A percentile compares a stretch with the other conserved stretches of the same genome.
phyloP scores from a whole-genome alignment of 2,329 filamentous ascomycete genomes.

The Microdochium nivale region DNA sequence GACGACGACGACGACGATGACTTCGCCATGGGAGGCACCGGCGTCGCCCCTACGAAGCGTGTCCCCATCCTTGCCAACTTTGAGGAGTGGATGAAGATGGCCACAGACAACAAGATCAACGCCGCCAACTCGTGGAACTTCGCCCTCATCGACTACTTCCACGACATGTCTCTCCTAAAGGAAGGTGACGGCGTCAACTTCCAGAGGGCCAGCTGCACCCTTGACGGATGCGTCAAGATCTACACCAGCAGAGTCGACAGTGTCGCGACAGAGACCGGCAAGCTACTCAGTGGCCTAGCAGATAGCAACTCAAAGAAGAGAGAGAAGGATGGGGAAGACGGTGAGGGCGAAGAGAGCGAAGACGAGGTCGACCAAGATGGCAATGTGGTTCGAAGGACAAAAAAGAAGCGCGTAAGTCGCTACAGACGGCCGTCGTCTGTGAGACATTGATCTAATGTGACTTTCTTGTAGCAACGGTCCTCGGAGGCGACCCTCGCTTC shows the following conservation, averaged over 20 bases:
- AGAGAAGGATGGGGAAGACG: slow-evolving; percentile 47
- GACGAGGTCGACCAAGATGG: slow-evolving; percentile 55
- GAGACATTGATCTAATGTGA: neutral
- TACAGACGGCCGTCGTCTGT: neutral
- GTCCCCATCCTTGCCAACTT: slow-evolving; percentile 96
- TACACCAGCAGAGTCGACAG: slow-evolving; percentile 98
- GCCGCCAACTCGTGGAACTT: slow-evolving; percentile 99
- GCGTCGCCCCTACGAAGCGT: slow-evolving; percentile 90
- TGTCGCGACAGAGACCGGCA: slow-evolving; percentile 94
- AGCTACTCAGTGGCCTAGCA: slow-evolving; percentile 84
- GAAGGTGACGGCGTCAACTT: slow-evolving; percentile 98
- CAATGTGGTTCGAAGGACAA: slow-evolving; percentile 48
- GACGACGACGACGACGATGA: slow-evolving; percentile 49
- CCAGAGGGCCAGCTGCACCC: slow-evolving; percentile 93
- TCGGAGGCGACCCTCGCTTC: slow-evolving; percentile 90
- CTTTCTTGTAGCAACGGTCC: slow-evolving; percentile 53
- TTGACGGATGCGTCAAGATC: slow-evolving; percentile 98
- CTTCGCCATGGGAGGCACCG: slow-evolving; percentile 60
- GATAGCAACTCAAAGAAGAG: slow-evolving; percentile 77
- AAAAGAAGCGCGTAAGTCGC: slow-evolving; percentile 62
- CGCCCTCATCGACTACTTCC: slow-evolving; percentile 98
- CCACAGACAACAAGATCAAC: slow-evolving; percentile 98
- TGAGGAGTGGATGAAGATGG: slow-evolving; percentile 99
- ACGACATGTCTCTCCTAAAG: slow-evolving; percentile 95
- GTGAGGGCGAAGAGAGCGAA: slow-evolving; percentile 59